Base-by-base conservation (phyloP, 2,329 filamentous ascomycete species). In the Verticillium klebahnii region DNA sequence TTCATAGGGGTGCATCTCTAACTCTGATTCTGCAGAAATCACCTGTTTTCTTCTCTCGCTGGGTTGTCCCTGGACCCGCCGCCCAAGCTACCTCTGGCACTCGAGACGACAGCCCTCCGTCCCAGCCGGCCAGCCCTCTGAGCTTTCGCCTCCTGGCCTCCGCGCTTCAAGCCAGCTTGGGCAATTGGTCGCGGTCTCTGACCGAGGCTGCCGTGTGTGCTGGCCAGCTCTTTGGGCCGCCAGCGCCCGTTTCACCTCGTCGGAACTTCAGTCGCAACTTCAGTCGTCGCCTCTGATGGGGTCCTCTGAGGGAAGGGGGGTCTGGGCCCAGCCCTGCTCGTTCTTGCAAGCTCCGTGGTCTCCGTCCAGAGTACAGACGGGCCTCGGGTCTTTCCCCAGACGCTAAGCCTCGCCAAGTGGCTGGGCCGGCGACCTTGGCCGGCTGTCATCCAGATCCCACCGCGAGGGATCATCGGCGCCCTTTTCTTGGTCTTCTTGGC, bases 21-120 rank as follows among this genome's bases (percentile, higher is more conserved):
- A 52, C 45, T 52, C 63, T 64, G 62, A 60, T 57, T 37, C 62
- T 63, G 63, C 62, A 62, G 63, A 61, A 65, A 65, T 62, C 63
- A 62, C 50, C 39, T 63, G 61, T 55, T 63, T 61, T 54, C 52
- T 7, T 31, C 52, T 25, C 40, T n/a, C 39, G n/a, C 54, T 36
- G 32, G 31, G 57, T 50, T 52, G 25, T 50, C 25, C 57, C 56
- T 36, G 36, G 39, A 57, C 57, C 59, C 61, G 55, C 58, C 59
- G 36, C 62, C 56, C 15, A 40, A 57, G 31, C 45, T n/a, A 52
- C 9, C 19, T 19, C 23, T 25, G 17, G 9, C 6, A 52, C 45
- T 52, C 45, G 19, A 52, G 45, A 52, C 45, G 45, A 52, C 45
- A 52, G 45, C 45, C 45, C 3, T 11, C 11, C 17, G 8, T 23